Percentiles rank a stretch among this genome's conserved stretches.
Evolutionary conservation across 1,139 yeast genomes (phyloP).

Genomic region (Zhuliangozyma parablackwelliae): DNA sequence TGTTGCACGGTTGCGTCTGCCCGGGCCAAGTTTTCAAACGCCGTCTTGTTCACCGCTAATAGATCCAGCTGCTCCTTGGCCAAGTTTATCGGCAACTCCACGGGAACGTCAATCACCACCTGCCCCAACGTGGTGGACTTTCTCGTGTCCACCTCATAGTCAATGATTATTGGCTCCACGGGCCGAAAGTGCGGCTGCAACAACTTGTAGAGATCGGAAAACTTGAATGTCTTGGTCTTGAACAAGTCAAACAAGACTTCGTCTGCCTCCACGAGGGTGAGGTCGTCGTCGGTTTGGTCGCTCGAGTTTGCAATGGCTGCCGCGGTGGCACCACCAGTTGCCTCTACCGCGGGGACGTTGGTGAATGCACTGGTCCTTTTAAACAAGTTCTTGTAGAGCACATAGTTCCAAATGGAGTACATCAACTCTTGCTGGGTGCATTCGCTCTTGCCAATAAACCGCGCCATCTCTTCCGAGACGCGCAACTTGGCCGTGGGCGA

Average conservation of each 20-base stretch:
- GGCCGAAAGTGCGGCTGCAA: slow-evolving; percentile 62
- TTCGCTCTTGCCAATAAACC: slow-evolving; percentile 69
- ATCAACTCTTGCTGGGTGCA: slow-evolving; percentile 86
- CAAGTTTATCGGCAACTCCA: slow-evolving; percentile 51
- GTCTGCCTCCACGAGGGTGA: slow-evolving; percentile 61
- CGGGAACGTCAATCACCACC: slow-evolving; percentile 67
- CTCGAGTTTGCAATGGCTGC: slow-evolving; percentile 3
- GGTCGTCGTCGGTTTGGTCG: slow-evolving; percentile 24
- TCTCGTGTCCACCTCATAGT: slow-evolving; percentile 72
- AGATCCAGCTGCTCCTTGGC: slow-evolving; percentile 34
- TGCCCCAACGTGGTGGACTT: slow-evolving; percentile 80
- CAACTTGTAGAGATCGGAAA: slow-evolving; percentile 72
- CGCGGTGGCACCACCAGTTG: slow-evolving; percentile 15
- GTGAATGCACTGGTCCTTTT: slow-evolving; percentile 35
- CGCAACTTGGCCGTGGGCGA: slow-evolving; percentile 61
- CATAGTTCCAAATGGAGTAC: slow-evolving; percentile 83
- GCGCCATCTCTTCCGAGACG: slow-evolving; percentile 59
- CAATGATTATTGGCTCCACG: slow-evolving; percentile 70
- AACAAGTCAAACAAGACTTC: slow-evolving; percentile 57
- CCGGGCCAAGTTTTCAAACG: slow-evolving; percentile 35
- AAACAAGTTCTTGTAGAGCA: slow-evolving; percentile 65
- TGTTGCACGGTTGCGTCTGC: slow-evolving; percentile 50
- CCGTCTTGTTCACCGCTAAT: slow-evolving; percentile 34
- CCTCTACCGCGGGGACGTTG: slow-evolving; percentile 35
- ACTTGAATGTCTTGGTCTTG: slow-evolving; percentile 49